These are phyloP conservation scores for Neonectria punicea DNA, from an alignment of 2,329 filamentous ascomycete genomes.

Conservation along the genomic window DNA sequence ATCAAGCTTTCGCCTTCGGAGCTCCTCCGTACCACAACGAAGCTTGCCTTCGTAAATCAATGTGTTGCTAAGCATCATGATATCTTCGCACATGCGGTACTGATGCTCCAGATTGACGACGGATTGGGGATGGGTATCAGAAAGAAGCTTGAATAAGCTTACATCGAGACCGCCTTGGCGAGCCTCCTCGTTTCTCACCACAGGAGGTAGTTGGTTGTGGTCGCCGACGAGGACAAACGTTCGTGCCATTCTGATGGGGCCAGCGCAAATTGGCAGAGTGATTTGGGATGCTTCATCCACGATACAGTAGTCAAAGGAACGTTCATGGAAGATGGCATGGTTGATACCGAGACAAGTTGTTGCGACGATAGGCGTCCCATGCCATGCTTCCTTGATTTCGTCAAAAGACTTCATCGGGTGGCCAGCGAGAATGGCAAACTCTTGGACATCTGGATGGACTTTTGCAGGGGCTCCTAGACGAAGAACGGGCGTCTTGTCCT, in stretches of 20 bases:
- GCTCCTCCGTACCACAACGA: constrained; percentile 84
- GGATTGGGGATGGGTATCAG: constrained; percentile 85
- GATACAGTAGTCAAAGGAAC: constrained; percentile 97
- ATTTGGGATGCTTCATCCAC: constrained; percentile 99
- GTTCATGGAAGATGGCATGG: constrained; percentile 87
- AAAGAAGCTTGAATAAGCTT: constrained; percentile 92
- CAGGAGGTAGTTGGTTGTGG: constrained; percentile 93
- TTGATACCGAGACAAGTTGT: constrained; percentile 95
- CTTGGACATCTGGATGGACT: constrained; percentile 86
- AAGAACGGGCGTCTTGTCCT: constrained; percentile 80
- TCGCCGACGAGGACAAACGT: constrained; percentile 97
- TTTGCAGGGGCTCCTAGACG: constrained; percentile 88
- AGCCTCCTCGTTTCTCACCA: constrained; percentile 93
- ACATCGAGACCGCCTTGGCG: constrained; percentile 88
- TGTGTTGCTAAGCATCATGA: constrained; percentile 93
- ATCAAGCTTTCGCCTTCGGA: constrained; percentile 75
- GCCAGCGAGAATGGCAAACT: constrained; percentile 83
- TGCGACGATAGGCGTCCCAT: constrained; percentile 87
- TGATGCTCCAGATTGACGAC: constrained; percentile 95
- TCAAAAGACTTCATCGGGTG: constrained; percentile 81
- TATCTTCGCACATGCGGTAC: constrained; percentile 97
- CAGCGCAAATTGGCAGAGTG: constrained; percentile 92
- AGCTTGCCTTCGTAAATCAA: constrained; percentile 93
- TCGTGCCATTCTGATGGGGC: constrained; percentile 90
- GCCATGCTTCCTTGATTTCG: constrained; percentile 85